Conservation (phyloP, 352 stramenopile species). For the Pythium inflatum region DNA sequence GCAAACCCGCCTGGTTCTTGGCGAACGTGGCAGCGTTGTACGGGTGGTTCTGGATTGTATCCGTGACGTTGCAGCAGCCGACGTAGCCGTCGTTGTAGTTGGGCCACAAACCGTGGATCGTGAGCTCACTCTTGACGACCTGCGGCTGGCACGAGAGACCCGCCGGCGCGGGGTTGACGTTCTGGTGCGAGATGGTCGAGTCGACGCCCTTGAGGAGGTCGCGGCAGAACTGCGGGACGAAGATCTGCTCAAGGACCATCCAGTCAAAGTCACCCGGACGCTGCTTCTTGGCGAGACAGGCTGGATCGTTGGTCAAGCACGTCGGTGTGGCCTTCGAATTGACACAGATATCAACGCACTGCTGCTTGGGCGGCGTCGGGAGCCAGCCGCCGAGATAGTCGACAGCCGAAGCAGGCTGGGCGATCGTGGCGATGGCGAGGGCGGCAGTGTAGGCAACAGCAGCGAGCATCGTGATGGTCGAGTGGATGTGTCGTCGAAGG, state of each 20-base stretch:
- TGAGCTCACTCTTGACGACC: constrained; percentile 57
- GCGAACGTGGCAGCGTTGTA: constrained; percentile 56
- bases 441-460: constrained; percentile 45
- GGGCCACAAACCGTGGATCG: constrained; percentile 80
- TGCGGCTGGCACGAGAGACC: constrained; percentile 50
- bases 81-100: constrained; percentile 81
- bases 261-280: constrained; percentile 76
- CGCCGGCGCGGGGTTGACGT: constrained; percentile 63
- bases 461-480: constrained; percentile 57
- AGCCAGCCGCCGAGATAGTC: constrained; percentile 75
- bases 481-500: not conserved
- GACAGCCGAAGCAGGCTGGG: constrained; percentile 58
- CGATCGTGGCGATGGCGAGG: constrained; percentile 37
- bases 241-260: constrained; percentile 78
- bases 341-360: constrained; percentile 79
- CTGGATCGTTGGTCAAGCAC: constrained; percentile 55
- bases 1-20: constrained; percentile 46
- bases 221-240: constrained; percentile 80
- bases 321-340: constrained; percentile 58
- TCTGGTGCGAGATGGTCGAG: constrained; percentile 81
- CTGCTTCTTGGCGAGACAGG: constrained; percentile 66
- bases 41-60: constrained; percentile 60
- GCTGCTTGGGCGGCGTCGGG: constrained; percentile 41
- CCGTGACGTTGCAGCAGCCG: constrained; percentile 71
- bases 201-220: constrained; percentile 72